phyloP scores from a whole-genome alignment of 805 yeast genomes.

The Schizosaccharomyces osmophilus region DNA sequence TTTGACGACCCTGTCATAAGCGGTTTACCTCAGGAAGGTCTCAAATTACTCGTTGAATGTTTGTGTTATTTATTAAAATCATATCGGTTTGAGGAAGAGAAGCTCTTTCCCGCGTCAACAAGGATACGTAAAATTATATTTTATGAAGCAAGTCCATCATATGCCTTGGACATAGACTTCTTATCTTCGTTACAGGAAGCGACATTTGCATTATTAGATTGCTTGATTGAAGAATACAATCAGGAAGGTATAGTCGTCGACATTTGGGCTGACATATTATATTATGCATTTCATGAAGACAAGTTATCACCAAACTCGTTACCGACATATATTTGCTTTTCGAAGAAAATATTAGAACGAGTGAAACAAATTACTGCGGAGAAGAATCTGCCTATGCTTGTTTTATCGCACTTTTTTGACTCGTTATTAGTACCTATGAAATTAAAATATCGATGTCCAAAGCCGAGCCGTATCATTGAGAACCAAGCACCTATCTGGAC shows the following conservation, averaged over 20 bases:
- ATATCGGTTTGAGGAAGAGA: background rate
- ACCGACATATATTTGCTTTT: background rate
- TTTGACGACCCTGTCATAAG: background rate
- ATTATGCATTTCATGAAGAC: background rate
- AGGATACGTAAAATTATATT: background rate
- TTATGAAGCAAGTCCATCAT: background rate
- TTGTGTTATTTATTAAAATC: background rate
- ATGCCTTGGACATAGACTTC: background rate
- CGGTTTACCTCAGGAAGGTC: background rate
- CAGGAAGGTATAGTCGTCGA: background rate
- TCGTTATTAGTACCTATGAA: background rate
- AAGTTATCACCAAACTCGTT: background rate
- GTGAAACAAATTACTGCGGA: background rate
- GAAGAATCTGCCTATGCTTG: background rate
- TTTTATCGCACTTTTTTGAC: background rate
- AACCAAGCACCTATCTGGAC: background rate
- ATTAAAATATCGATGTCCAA: background rate
- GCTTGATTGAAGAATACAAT: background rate
- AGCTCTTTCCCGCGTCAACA: too few species aligned
- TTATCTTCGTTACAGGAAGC: background rate
- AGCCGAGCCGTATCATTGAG: background rate
- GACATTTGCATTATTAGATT: background rate
- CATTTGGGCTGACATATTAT: background rate
- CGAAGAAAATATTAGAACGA: background rate
- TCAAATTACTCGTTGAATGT: background rate